A percentile compares a stretch with the other conserved stretches of the same genome.
Conservation (phyloP, 352 stramenopile species). For the Phytopythium cucurbitacearum region DNA sequence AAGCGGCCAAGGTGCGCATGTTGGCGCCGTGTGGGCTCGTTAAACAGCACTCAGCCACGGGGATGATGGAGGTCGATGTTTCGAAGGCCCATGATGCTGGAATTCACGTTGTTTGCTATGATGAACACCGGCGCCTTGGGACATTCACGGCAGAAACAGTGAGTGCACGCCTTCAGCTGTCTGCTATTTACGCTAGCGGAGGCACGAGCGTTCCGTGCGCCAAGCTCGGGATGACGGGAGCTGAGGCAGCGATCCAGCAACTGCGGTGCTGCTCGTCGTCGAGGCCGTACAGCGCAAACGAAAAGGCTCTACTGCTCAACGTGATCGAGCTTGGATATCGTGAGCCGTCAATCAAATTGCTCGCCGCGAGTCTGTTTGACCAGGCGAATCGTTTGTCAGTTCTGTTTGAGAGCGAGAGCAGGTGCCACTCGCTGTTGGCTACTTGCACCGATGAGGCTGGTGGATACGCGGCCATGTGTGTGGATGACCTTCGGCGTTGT, state of each 20-base stretch:
- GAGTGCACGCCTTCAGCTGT: constrained; percentile 16
- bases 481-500: not conserved
- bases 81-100: not conserved
- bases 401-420: constrained; percentile 1
- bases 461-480: constrained; percentile 5
- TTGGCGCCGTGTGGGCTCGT: constrained; percentile 30
- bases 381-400: constrained; percentile 12
- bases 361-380: constrained; percentile 9
- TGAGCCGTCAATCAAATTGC: constrained; percentile 12
- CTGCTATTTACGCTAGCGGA: constrained; percentile 16
- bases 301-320: constrained; percentile 10
- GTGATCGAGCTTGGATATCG: constrained; percentile 12
- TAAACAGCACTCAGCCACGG: not conserved
- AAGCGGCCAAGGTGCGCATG: constrained; percentile 16
- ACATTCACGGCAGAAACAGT: constrained; percentile 16
- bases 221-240: constrained; percentile 21
- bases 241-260: constrained; percentile 23
- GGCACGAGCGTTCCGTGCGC: constrained; percentile 9
- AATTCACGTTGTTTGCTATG: constrained; percentile 7
- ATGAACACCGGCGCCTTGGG: constrained; percentile 14
- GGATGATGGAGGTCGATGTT: constrained; percentile 14
- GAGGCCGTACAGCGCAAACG: constrained; percentile 11
- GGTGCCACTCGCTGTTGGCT: no score
- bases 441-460: constrained; percentile 15
- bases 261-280: constrained; percentile 21